Base-by-base conservation (phyloP, 768 basidiomycete genomes). In the Calocybe gangraenosa region DNA sequence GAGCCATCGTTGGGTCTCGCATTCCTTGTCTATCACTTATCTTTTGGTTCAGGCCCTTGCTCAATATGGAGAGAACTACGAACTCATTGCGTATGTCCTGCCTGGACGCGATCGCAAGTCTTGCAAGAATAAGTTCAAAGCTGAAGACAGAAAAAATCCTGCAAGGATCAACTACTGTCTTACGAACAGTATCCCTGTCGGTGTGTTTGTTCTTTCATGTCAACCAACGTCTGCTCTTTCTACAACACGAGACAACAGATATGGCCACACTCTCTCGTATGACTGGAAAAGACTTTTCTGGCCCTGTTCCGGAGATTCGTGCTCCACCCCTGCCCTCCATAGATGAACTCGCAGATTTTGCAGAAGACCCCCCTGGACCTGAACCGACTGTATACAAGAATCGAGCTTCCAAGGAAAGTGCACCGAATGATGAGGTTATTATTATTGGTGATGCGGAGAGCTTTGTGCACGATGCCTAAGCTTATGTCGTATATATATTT, bases 11-110 rank as follows among this genome's bases (percentile, higher is more conserved):
- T 37, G 17, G 39, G 17, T 35, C 10, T 40, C 7, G 21, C 28
- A 13, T 44, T 34, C n/a, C 17, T 32, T 7, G 13, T 8, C 28
- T 48, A 39, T 25, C 14, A 39, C 40, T 28, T 5, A 23, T 45
- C 33, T 9, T 19, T 32, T 52, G n/a, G 42, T 42, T n/a, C 56
- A 94, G 92, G 90, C 88, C n/a, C 68, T 94, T 22, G 75, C 82
- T 3, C 91, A 92, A 59, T 92, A 91, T 53, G 91, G 91, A 23
- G 88, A 92, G 61, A 92, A 94, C 55, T 95, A 94, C 57, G 92
- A 94, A 60, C 75, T 94, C 33, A 92, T 95, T 49, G 87, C 92
- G 2, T 83, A 82, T 54, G 74, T 92, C 10, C 73, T 95, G 15
- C 89, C 90, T 31, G 84, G 85, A 14, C 83, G 92, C 13, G 87